These are phyloP conservation scores for Penicillium longicatenatum DNA, from an alignment of 495 filamentous ascomycete species.

Conservation along the genomic window DNA sequence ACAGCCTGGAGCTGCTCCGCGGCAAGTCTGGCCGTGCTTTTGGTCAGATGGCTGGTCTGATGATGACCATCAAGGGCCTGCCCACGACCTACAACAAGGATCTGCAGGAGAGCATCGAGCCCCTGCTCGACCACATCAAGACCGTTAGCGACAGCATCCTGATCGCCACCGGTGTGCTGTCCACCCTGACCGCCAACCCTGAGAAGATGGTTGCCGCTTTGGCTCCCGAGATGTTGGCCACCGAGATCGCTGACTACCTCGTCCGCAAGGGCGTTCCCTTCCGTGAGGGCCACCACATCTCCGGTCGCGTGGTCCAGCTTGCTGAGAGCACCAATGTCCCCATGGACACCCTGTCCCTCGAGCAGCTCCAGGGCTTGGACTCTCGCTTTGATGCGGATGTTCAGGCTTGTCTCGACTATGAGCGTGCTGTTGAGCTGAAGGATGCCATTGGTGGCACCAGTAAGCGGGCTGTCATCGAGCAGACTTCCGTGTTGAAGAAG, in stretches of 20 bases:
- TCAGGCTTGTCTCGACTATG: conserved; percentile 74
- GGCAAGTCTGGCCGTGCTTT: conserved; percentile 86
- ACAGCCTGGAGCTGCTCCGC: conserved; percentile 83
- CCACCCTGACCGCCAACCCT: conserved; percentile 64
- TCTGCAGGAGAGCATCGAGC: conserved; percentile 87
- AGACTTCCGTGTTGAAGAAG: conserved; percentile 71
- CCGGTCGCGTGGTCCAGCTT: conserved; percentile 73
- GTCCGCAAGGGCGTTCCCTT: conserved; percentile 83
- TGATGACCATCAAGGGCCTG: conserved; percentile 83
- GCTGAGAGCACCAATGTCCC: conserved; percentile 68
- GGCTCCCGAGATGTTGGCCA: conserved; percentile 73
- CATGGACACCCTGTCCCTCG: conserved; percentile 75
- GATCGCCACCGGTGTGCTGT: conserved; percentile 79
- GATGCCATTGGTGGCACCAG: conserved; percentile 82
- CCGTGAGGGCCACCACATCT: conserved; percentile 86
- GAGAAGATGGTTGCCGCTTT: conserved; percentile 80
- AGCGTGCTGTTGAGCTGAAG: conserved; percentile 83
- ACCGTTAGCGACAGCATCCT: conserved; percentile 83
- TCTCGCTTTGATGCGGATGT: conserved; percentile 77
- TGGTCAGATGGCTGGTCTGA: conserved; percentile 86
- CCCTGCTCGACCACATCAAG: conserved; percentile 84
- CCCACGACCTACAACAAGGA: conserved; percentile 96
- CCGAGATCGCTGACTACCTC: conserved; percentile 88
- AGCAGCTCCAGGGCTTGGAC: conserved; percentile 74
- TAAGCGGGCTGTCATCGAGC: conserved; percentile 70